Conservation (phyloP, 1,284 basidiomycete species). For the Irpex lacteus region DNA sequence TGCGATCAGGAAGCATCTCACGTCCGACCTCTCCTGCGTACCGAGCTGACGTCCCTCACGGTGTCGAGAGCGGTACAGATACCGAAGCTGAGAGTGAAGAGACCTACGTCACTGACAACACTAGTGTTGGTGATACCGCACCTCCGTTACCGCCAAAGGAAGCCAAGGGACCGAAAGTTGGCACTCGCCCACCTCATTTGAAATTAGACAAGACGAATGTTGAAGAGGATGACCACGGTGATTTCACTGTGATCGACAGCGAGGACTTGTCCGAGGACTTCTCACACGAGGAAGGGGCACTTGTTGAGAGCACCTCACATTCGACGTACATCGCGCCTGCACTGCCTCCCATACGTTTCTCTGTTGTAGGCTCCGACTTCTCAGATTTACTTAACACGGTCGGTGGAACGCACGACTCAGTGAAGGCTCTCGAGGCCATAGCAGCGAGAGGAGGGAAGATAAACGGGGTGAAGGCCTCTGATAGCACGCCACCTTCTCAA, state of each 20-base stretch:
- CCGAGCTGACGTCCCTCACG: slow-evolving; percentile 64
- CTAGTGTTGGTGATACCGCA: slow-evolving; percentile 21
- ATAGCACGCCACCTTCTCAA: slow-evolving; percentile 16
- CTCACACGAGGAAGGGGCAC: slow-evolving; percentile 50
- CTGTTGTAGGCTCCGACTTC: slow-evolving; percentile 78
- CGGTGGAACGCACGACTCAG: slow-evolving; percentile 37
- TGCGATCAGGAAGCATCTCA: slow-evolving; percentile 26
- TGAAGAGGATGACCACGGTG: slow-evolving; percentile 22
- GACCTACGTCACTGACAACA: slow-evolving; percentile 21
- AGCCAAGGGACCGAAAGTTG: slow-evolving; percentile 11
- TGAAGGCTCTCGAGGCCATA: slow-evolving; percentile 40
- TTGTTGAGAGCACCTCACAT: slow-evolving; percentile 62
- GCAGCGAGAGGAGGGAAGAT: slow-evolving; percentile 22
- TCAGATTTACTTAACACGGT: slow-evolving; percentile 64
- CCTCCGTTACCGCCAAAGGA: slow-evolving; percentile 53
- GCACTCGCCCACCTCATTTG: slow-evolving; percentile 19
- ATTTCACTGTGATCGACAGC: slow-evolving; percentile 31
- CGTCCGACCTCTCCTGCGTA: slow-evolving; percentile 57
- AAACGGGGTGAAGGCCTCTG: slow-evolving; percentile 14
- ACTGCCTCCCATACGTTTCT: slow-evolving; percentile 79
- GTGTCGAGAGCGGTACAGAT: slow-evolving; percentile 72
- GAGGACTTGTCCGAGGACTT: slow-evolving; percentile 40
- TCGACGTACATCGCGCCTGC: slow-evolving; percentile 79
- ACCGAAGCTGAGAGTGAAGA: slow-evolving; percentile 52
- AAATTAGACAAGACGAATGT: slow-evolving; percentile 20